Percentiles rank a stretch among this genome's conserved stretches.
Evolutionary conservation across 78 protist genomes (phyloP).

Genomic region (Dictyostelium discoideum): dicty_2.7 NC_007090.3:700501-701000

Average conservation of each 20-base stretch:
- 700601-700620: constrained; percentile 78
- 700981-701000: too few relatives aligned
- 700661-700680: background rate
- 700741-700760: constrained; percentile 39
- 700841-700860: background rate
- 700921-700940: background rate
- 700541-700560: background rate
- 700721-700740: too few relatives aligned
- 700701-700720: background rate
- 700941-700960: background rate
- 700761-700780: constrained; percentile 80
- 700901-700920: background rate
- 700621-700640: constrained; percentile 76
- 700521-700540: too few relatives aligned
- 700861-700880: too few relatives aligned
- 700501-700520: background rate
- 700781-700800: constrained; percentile 48
- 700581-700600: constrained; percentile 80
- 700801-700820: constrained; percentile 36
- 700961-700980: too few relatives aligned
- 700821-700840: constrained; percentile 36
- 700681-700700: background rate
- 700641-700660: constrained; percentile 55
- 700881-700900: too few relatives aligned
- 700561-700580: background rate